Evolutionary conservation across 495 filamentous ascomycete species (phyloP), one percentile per base, ranked within the genome.

Genomic region (Entonaema liquescens): DNA sequence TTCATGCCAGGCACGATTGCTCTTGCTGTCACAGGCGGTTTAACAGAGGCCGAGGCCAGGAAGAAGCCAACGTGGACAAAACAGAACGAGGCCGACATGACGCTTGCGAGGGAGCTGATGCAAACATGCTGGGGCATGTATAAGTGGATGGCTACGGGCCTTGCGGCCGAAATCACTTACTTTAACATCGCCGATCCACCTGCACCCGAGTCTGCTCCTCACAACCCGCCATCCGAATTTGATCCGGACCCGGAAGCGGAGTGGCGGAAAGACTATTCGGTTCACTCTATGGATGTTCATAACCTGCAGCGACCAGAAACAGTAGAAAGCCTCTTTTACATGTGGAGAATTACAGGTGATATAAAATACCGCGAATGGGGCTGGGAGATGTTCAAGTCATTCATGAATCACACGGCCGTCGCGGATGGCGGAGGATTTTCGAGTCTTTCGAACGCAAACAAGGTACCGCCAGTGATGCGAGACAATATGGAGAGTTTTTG

Each of bases 41-140:
- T 88, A 42, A 88, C 88, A 0, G 85, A 97, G 33, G 81, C 87
- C 1, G 89, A 93, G 72, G 94, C 94, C 5, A 90, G 87, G 69
- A 89, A 91, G 73, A 84, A 86, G 0, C 75, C 87, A 0, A 82
- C 79, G 19, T 99, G 96, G 96, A 85, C 85, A 8, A 84, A 88
- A 65, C 85, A 92, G 72, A 89, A 95, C 59, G 93, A 97, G 35
- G 90, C 92, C 59, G 93, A 98, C 75, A 92, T 99, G 77, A 79
- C 87, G 47, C 87, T 99, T 15, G 92, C 95, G 13, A 86, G 87
- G 63, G 93, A 98, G 80, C 83, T 99, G 57, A 97, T 92, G 86
- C 94, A 97, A 50, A 98, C 95, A 11, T 99, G 95, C 85, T 97
- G 94, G 91, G 93, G 92, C 71, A 98, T 96, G 88, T 98, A 99